These are phyloP conservation scores for Aspergillus calidoustus DNA, from an alignment of 2,329 filamentous ascomycete species.

Conservation along the genomic window DNA sequence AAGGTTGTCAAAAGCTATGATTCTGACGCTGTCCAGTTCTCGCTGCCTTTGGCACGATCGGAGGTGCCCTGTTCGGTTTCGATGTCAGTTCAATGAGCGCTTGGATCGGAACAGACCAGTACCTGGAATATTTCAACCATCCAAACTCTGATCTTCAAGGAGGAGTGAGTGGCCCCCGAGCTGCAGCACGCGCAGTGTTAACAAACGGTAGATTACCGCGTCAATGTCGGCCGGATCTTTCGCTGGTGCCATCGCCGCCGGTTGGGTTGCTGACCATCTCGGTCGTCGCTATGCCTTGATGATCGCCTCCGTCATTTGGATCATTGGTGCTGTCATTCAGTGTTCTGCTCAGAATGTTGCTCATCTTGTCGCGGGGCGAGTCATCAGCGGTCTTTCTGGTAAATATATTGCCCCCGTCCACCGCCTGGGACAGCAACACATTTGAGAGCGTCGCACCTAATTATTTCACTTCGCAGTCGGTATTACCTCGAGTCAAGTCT, in stretches of 20 bases:
- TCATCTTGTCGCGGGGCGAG: conserved; percentile 54
- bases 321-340: conserved; percentile 41
- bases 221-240: conserved; percentile 74
- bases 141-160: conserved; percentile 44
- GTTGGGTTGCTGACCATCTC: conserved; percentile 40
- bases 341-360: conserved; percentile 38
- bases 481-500: conserved; percentile 50
- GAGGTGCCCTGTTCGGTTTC: conserved; percentile 62
- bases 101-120: conserved; percentile 57
- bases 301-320: conserved; percentile 38
- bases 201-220: conserved; percentile 62
- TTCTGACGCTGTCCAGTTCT: conserved; percentile 41
- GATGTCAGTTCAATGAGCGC: conserved; percentile 55
- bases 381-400: conserved; percentile 47
- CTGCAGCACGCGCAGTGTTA: not conserved
- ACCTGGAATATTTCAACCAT: conserved; percentile 60
- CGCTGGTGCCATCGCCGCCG: conserved; percentile 59
- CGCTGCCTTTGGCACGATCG: conserved; percentile 61
- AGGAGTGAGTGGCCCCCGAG: conserved; percentile 29
- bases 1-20: not conserved
- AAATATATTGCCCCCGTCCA: not conserved
- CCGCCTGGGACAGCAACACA: not conserved
- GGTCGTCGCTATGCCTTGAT: conserved; percentile 50
- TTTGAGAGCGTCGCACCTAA: not conserved
- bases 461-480: conserved; percentile 34